A percentile compares a stretch with the other conserved stretches of the same genome.
phyloP scores from a whole-genome alignment of 306 rosid species.

The Lathyrus oleraceus region DNA sequence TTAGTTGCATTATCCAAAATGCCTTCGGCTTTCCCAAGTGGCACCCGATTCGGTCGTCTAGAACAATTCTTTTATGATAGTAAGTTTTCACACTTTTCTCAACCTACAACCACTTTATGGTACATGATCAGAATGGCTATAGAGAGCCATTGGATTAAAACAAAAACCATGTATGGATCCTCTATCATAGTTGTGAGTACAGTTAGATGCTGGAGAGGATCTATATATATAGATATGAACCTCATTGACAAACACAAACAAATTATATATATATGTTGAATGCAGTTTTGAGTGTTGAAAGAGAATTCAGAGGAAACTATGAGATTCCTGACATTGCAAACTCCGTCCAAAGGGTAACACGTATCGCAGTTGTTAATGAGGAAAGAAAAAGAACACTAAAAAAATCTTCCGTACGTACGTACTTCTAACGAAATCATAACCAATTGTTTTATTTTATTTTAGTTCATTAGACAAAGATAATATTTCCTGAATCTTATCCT shows the following conservation, averaged over 20 bases:
- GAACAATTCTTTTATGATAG: neutral
- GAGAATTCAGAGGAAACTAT: neutral
- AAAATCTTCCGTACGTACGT: neutral
- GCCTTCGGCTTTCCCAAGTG: slow-evolving; percentile 26
- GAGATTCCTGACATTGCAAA: neutral
- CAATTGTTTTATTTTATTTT: too few relatives aligned
- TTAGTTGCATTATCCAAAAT: neutral
- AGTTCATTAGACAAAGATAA: neutral
- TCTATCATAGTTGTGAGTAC: too few relatives aligned
- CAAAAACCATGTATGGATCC: too few relatives aligned
- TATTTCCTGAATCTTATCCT: too few relatives aligned
- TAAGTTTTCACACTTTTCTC: neutral
- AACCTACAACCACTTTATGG: too few relatives aligned
- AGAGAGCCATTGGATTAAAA: too few relatives aligned
- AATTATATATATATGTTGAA: neutral
- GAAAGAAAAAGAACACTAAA: neutral
- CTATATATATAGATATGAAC: too few relatives aligned
- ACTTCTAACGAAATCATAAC: too few relatives aligned
- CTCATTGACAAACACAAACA: too few relatives aligned
- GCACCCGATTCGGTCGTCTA: neutral
- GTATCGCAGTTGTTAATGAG: too few relatives aligned
- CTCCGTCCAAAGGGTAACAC: neutral
- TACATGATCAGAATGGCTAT: too few relatives aligned
- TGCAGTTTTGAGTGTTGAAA: neutral
- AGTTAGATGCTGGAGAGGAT: too few relatives aligned